A percentile compares a stretch with the other conserved stretches of the same genome.
These are phyloP conservation scores for Fusarium goolgardi DNA, from an alignment of 2,329 filamentous ascomycete species.

Conservation along the genomic window DNA sequence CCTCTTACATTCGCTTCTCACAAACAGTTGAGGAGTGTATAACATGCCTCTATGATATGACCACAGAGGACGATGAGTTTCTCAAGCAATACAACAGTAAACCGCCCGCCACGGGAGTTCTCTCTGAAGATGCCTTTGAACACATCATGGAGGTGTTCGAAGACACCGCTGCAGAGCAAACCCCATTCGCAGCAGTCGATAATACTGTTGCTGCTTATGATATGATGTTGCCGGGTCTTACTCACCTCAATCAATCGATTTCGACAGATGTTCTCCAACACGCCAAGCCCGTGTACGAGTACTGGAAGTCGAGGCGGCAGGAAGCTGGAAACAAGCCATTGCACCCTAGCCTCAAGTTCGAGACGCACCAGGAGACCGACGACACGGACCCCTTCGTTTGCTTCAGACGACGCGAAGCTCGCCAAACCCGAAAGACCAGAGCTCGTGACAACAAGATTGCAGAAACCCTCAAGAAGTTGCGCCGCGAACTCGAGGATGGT, in stretches of 20 bases:
- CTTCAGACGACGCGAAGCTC: slow-evolving; percentile 93
- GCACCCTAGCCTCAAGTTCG: slow-evolving; percentile 87
- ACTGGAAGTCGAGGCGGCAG: slow-evolving; percentile 83
- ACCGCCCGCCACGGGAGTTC: slow-evolving; percentile 70
- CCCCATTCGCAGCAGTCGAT: slow-evolving; percentile 90
- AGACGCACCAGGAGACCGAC: slow-evolving; percentile 93
- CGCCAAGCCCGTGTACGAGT: slow-evolving; percentile 85
- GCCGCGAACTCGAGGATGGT: slow-evolving; percentile 90
- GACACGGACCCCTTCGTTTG: slow-evolving; percentile 98
- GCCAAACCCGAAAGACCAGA: slow-evolving; percentile 93
- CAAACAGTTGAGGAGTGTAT: slow-evolving; percentile 97
- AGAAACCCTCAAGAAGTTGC: slow-evolving; percentile 92
- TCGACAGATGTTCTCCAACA: slow-evolving; percentile 58
- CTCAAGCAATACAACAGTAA: slow-evolving; percentile 87
- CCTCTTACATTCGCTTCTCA: slow-evolving; percentile 96
- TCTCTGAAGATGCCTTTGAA: slow-evolving; percentile 93
- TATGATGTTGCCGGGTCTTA: slow-evolving; percentile 77
- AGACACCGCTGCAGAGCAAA: slow-evolving; percentile 82
- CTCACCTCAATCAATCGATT: slow-evolving; percentile 61
- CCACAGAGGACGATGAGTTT: slow-evolving; percentile 86
- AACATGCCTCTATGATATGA: slow-evolving; percentile 94
- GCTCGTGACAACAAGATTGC: slow-evolving; percentile 93
- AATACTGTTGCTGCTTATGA: slow-evolving; percentile 84
- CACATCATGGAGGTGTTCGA: slow-evolving; percentile 96
- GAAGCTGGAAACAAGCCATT: slow-evolving; percentile 76